A percentile compares a stretch with the other conserved stretches of the same genome.
Evolutionary conservation across 2,329 filamentous ascomycete genomes (phyloP).

Genomic region (Chaetothyriales sp.): DNA sequence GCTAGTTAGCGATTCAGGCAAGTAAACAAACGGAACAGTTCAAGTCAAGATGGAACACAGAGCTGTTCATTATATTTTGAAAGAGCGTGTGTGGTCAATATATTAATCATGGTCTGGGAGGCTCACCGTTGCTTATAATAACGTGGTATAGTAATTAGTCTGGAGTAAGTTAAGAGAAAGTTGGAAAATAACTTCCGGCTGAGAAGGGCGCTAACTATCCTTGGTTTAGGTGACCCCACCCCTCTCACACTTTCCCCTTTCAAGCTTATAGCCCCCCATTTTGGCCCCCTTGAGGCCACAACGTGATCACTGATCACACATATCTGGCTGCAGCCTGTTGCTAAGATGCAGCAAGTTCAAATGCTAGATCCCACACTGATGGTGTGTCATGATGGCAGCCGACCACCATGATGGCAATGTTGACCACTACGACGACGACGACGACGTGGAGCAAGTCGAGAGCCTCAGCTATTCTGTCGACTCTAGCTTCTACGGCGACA

Average conservation of each 20-base stretch:
- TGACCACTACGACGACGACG: not conserved
- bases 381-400: not conserved
- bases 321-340: not conserved
- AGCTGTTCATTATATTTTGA: not conserved
- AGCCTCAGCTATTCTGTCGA: constrained; percentile 18
- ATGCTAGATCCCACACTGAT: not conserved
- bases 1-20: not conserved
- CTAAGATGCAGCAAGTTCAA: not conserved
- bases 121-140: not conserved
- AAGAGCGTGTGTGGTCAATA: not conserved
- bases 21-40: not conserved
- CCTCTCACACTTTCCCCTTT: too few species aligned
- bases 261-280: too few species aligned
- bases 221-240: too few species aligned
- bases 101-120: not conserved
- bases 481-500: constrained; percentile 38
- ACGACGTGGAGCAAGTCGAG: not conserved
- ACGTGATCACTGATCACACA: not conserved
- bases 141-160: too few species aligned
- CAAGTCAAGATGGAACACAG: not conserved
- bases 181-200: not conserved
- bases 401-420: not conserved
- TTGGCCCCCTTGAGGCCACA: too few species aligned
- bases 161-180: not conserved
- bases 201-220: too few species aligned